A percentile compares a stretch with the other conserved stretches of the same genome.
Conservation (phyloP, 768 basidiomycete species). For the Amanita rubescens region DNA sequence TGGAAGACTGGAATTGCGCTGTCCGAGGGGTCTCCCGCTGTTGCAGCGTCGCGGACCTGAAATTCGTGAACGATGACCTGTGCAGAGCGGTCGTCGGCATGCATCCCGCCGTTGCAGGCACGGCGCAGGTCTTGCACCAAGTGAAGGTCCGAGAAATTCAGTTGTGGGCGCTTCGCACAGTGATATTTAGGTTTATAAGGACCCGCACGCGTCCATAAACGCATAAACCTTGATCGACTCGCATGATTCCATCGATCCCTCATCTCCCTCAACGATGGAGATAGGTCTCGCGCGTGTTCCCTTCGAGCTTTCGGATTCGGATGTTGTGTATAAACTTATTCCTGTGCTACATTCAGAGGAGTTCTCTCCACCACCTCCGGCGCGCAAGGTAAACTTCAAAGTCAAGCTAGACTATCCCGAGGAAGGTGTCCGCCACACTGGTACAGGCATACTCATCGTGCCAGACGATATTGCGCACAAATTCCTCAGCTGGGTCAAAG, state of each 20-base stretch:
- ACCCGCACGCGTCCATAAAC: neutral
- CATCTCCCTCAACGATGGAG: conserved; percentile 24
- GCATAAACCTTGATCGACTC: neutral
- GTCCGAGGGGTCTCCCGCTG: neutral
- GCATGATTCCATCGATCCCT: conserved; percentile 3
- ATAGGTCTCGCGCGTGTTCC: conserved; percentile 31
- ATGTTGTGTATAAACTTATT: conserved; percentile 50
- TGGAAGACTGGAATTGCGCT: neutral
- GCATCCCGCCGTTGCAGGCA: neutral
- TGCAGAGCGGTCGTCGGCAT: neutral
- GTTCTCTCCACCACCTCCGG: conserved; percentile 31
- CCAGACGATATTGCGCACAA: conserved; percentile 33
- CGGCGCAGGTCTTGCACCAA: neutral
- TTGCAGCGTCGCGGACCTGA: neutral
- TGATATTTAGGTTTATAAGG: neutral
- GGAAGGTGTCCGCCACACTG: conserved; percentile 44
- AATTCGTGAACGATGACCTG: conserved; percentile 3
- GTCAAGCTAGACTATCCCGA: conserved; percentile 41
- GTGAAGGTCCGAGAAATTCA: neutral
- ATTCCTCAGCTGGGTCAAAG: conserved; percentile 39
- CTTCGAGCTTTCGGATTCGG: conserved; percentile 39
- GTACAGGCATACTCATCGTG: conserved; percentile 35
- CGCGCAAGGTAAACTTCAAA: conserved; percentile 49
- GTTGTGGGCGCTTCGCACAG: neutral
- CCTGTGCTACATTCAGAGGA: conserved; percentile 48